Evolutionary conservation across 2,329 filamentous ascomycete genomes (phyloP).

Genomic region (Emericellopsis atlantica): DNA sequence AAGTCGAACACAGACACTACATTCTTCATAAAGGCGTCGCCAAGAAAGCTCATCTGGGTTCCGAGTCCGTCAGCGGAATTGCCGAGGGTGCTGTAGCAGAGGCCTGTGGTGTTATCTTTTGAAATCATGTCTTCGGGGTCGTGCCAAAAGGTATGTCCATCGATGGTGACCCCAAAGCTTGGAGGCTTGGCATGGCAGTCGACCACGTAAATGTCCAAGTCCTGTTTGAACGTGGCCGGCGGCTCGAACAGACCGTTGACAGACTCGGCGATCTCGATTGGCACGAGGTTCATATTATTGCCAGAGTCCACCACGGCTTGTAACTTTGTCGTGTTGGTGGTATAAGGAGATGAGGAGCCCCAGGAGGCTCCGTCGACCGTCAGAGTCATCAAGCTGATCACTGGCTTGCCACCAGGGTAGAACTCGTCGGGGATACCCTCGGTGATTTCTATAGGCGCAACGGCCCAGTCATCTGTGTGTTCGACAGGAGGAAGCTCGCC

Average conservation of each 20-base stretch:
- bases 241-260: constrained; percentile 28
- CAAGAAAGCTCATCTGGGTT: too few species aligned
- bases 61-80: too few species aligned
- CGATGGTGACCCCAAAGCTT: constrained; percentile 25
- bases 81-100: not conserved
- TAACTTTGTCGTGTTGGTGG: constrained; percentile 15
- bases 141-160: constrained; percentile 15
- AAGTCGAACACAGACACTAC: too few species aligned
- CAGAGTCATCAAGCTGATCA: constrained; percentile 7
- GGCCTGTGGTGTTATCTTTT: not conserved
- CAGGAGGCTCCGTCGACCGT: constrained; percentile 6
- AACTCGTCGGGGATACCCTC: constrained; percentile 6
- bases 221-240: constrained; percentile 18
- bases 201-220: constrained; percentile 20
- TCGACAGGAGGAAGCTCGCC: constrained; percentile 8
- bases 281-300: constrained; percentile 25
- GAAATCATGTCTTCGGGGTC: constrained; percentile 17
- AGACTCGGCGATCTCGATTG: constrained; percentile 17
- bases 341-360: constrained; percentile 3
- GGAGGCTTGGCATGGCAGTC: constrained; percentile 26
- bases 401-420: constrained; percentile 3
- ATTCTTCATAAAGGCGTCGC: too few species aligned
- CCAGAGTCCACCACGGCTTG: constrained; percentile 30
- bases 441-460: constrained; percentile 8
- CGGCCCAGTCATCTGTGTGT: constrained; percentile 5